Conservation (phyloP, 306 rosid genomes). For the Benincasa hispida region DNA sequence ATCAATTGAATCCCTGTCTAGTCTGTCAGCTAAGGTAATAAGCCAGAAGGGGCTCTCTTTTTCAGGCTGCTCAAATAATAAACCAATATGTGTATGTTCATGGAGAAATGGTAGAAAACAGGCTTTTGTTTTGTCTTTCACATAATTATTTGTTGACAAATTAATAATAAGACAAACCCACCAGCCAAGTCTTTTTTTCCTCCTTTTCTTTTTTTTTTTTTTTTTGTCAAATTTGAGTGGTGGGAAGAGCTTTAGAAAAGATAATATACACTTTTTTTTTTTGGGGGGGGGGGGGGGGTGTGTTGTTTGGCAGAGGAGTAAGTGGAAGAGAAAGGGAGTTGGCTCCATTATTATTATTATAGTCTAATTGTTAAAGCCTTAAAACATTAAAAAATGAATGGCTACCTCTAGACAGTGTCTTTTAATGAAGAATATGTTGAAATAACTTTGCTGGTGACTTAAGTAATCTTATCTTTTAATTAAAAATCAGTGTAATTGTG, state of each 20-base stretch:
- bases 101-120: not conserved
- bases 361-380: not conserved
- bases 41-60: too few relatives aligned
- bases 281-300: too few relatives aligned
- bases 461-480: too few relatives aligned
- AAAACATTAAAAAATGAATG: not conserved
- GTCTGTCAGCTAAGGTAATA: too few relatives aligned
- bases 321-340: slow-evolving; percentile 4
- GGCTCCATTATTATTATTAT: not conserved
- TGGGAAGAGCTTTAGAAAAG: not conserved
- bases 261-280: not conserved
- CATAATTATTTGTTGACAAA: not conserved
- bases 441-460: too few relatives aligned
- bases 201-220: too few relatives aligned
- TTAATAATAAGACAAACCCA: not conserved
- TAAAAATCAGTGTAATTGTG: too few relatives aligned
- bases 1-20: too few relatives aligned
- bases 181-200: not conserved
- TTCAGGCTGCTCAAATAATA: not conserved
- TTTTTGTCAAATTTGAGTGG: not conserved
- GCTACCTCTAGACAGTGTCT: not conserved
- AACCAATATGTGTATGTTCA: not conserved
- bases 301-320: not conserved
- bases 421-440: too few relatives aligned
- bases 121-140: not conserved